These are phyloP conservation scores for Sphenostylis stenocarpa DNA, from an alignment of 306 rosid genomes.

Conservation along the genomic window DNA sequence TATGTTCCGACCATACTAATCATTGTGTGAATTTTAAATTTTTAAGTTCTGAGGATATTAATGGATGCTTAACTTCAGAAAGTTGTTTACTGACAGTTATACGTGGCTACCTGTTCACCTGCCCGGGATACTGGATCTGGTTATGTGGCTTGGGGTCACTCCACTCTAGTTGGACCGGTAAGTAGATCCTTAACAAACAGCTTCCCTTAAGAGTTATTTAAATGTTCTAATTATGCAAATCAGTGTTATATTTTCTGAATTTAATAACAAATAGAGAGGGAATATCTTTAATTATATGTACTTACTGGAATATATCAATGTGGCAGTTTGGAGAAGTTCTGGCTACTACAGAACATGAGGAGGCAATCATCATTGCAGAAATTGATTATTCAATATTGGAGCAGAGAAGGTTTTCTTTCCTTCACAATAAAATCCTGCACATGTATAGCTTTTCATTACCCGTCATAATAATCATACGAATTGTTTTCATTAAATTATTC, in stretches of 20 bases:
- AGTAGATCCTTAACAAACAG: conserved; percentile 38
- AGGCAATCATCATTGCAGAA: conserved; percentile 76
- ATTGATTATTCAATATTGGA: conserved; percentile 76
- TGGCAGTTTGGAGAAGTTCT: conserved; percentile 87
- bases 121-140: conserved; percentile 87
- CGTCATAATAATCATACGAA: neutral
- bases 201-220: conserved; percentile 24
- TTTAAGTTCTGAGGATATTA: conserved; percentile 17
- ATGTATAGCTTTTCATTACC: neutral
- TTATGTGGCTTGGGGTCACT: conserved; percentile 99
- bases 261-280: conserved; percentile 1
- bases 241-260: neutral
- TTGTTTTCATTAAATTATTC: conserved; percentile 34
- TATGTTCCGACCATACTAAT: neutral
- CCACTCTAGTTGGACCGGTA: conserved; percentile 96
- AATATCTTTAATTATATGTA: conserved; percentile 18
- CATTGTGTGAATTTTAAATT: neutral
- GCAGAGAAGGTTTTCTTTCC: conserved; percentile 64
- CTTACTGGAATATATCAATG: conserved; percentile 29
- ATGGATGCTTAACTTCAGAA: conserved; percentile 20
- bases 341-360: conserved; percentile 95
- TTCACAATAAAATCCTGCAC: conserved; percentile 2
- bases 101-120: conserved; percentile 95
- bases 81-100: conserved; percentile 53
- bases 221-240: neutral